Percentiles rank a stretch among this genome's conserved stretches.
These are phyloP conservation scores for Solanum bukasovii DNA, from an alignment of 257 asterid species.

Conservation along the genomic window DNA sequence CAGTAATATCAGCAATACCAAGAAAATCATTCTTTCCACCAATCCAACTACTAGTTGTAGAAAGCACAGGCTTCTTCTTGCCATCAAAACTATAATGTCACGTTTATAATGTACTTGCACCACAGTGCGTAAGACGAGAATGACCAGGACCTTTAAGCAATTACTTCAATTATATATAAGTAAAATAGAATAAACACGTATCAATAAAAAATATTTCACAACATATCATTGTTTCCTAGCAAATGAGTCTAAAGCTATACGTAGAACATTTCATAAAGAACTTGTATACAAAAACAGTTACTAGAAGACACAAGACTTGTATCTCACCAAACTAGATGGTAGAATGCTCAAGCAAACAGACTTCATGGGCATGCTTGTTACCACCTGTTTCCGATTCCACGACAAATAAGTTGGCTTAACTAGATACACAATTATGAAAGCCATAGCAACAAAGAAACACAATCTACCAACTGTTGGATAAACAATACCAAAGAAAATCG, in stretches of 20 bases:
- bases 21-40: conserved; percentile 25
- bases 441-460: conserved; percentile 14
- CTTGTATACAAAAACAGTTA: neutral
- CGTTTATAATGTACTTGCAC: neutral
- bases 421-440: conserved; percentile 8
- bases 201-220: neutral
- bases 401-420: conserved; percentile 6
- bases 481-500: conserved; percentile 18
- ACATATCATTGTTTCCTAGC: neutral
- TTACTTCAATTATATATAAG: neutral
- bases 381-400: neutral
- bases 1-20: conserved; percentile 19
- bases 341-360: neutral
- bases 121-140: neutral
- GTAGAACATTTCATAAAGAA: neutral
- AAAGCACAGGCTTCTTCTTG: conserved; percentile 21
- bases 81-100: conserved; percentile 17
- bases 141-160: neutral
- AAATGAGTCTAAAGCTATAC: neutral
- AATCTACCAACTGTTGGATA: conserved; percentile 19
- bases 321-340: neutral
- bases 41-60: conserved; percentile 22
- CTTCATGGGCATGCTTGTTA: neutral
- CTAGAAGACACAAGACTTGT: neutral
- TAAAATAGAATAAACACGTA: neutral